Evolutionary conservation across 1,284 basidiomycete species (phyloP).

Genomic region (Moesziomyces globuligerus): DNA sequence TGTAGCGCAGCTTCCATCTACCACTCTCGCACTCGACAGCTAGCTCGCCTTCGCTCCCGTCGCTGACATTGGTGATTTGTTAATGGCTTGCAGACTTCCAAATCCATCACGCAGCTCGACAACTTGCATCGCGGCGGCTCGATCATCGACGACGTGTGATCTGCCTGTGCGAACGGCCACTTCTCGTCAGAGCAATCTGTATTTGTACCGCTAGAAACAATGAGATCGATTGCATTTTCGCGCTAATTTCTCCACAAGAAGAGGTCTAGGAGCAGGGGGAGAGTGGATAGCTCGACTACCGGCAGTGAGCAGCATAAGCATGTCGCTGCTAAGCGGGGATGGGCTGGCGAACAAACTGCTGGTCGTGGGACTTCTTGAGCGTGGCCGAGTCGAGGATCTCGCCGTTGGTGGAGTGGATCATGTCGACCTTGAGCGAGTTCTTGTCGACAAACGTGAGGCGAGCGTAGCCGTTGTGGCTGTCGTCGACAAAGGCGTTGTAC

Average conservation of each 20-base stretch:
- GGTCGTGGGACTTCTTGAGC: constrained; percentile 35
- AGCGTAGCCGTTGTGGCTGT: constrained; percentile 35
- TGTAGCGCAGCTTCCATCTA: not conserved
- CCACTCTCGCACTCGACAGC: too few species aligned
- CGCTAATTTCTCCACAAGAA: too few species aligned
- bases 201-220: constrained; percentile 3
- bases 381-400: constrained; percentile 37
- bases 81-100: constrained; percentile 42
- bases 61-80: too few species aligned
- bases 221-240: too few species aligned
- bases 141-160: constrained; percentile 33
- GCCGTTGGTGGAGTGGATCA: constrained; percentile 45
- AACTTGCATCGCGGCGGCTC: constrained; percentile 45
- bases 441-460: constrained; percentile 63
- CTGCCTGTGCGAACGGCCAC: not conserved
- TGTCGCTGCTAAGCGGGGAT: constrained; percentile 2
- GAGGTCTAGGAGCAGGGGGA: too few species aligned
- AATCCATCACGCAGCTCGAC: constrained; percentile 50
- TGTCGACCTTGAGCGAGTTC: constrained; percentile 43
- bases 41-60: too few species aligned
- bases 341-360: constrained; percentile 24
- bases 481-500: constrained; percentile 36
- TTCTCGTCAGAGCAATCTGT: not conserved
- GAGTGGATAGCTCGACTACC: not conserved
- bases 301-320: not conserved